Percentiles rank a stretch among this genome's conserved stretches.
These are phyloP conservation scores for Mycena maculata DNA, from an alignment of 768 basidiomycete genomes.

Conservation along the genomic window DNA sequence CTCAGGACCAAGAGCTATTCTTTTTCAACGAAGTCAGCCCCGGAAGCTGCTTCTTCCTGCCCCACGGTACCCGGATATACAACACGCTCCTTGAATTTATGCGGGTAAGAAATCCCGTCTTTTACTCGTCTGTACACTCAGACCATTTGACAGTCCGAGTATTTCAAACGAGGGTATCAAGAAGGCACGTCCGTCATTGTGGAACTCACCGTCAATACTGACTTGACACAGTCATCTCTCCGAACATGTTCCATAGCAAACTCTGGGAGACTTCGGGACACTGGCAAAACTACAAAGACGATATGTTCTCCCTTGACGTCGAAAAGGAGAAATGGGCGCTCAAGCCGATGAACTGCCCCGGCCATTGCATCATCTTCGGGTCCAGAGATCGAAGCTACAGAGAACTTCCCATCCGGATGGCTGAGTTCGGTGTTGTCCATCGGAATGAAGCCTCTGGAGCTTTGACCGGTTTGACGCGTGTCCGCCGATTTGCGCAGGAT, in stretches of 20 bases:
- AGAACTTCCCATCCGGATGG: constrained; percentile 97
- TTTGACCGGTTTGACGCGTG: constrained; percentile 91
- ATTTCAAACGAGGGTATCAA: constrained; percentile 94
- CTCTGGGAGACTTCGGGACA: constrained; percentile 99
- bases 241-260: constrained; percentile 96
- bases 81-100: constrained; percentile 92
- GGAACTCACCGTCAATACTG: not conserved
- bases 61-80: constrained; percentile 97
- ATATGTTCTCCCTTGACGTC: constrained; percentile 94
- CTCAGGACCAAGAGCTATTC: constrained; percentile 94
- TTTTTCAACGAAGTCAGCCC: constrained; percentile 98
- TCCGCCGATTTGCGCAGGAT: constrained; percentile 95
- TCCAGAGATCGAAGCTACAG: constrained; percentile 93
- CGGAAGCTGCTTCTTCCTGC: constrained; percentile 96
- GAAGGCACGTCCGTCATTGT: constrained; percentile 68
- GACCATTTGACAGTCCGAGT: constrained; percentile 71
- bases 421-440: constrained; percentile 98
- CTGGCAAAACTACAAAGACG: constrained; percentile 97
- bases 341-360: constrained; percentile 99
- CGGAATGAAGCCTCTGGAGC: constrained; percentile 97
- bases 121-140: constrained; percentile 21
- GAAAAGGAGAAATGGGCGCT: constrained; percentile 97
- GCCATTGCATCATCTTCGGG: constrained; percentile 96
- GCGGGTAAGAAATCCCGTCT: constrained; percentile 66
- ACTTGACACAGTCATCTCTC: constrained; percentile 82